These are phyloP conservation scores for Nicotiana paniculata DNA, from an alignment of 257 asterid genomes.

Conservation along the genomic window DNA sequence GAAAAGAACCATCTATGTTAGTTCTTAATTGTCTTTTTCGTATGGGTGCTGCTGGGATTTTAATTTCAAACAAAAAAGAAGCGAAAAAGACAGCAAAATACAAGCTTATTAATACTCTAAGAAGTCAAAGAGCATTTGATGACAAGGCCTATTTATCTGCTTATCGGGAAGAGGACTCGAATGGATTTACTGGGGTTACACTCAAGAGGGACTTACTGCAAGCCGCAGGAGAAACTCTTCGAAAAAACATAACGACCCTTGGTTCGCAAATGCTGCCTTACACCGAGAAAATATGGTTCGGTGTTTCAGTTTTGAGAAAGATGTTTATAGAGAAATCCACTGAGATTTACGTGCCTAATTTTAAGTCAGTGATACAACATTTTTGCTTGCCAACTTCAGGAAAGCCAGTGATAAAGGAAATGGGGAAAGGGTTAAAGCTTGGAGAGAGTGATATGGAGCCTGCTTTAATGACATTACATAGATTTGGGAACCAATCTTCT, in stretches of 20 bases:
- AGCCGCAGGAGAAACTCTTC: slow-evolving; percentile 65
- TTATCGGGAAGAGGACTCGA: slow-evolving; percentile 65
- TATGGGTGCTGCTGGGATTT: slow-evolving; percentile 72
- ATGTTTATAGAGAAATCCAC: slow-evolving; percentile 36
- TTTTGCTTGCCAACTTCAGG: slow-evolving; percentile 83
- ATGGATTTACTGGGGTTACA: slow-evolving; percentile 65
- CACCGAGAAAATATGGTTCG: slow-evolving; percentile 43
- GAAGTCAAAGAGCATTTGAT: slow-evolving; percentile 68
- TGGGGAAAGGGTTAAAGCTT: slow-evolving; percentile 29
- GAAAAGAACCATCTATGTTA: slow-evolving; percentile 53
- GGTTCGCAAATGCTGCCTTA: slow-evolving; percentile 53
- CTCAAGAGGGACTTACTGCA: slow-evolving; percentile 51
- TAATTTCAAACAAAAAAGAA: slow-evolving; percentile 42
- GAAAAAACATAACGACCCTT: slow-evolving; percentile 43
- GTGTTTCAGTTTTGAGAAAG: slow-evolving; percentile 31
- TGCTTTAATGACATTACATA: slow-evolving; percentile 50
- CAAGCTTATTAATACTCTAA: slow-evolving; percentile 36
- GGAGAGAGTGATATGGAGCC: slow-evolving; percentile 31
- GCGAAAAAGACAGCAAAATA: slow-evolving; percentile 43
- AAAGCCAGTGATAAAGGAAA: slow-evolving; percentile 56
- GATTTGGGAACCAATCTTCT: slow-evolving; percentile 59
- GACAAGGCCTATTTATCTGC: slow-evolving; percentile 57
- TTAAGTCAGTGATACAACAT: slow-evolving; percentile 60
- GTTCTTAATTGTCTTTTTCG: slow-evolving; percentile 71
- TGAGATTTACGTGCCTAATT: slow-evolving; percentile 59